These are phyloP conservation scores for Cucumis hystrix DNA, from an alignment of 306 rosid species.

Conservation along the genomic window DNA sequence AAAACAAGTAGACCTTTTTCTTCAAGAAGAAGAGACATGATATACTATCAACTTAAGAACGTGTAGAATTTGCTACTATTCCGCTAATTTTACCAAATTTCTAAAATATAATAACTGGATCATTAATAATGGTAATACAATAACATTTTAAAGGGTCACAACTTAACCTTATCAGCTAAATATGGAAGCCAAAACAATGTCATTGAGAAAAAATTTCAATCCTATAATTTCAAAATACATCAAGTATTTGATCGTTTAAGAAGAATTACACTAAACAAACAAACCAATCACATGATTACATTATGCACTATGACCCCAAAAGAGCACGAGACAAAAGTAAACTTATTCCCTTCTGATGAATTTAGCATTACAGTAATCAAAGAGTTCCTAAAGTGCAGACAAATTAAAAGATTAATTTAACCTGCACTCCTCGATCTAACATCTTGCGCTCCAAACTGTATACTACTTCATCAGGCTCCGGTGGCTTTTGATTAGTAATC, in stretches of 20 bases:
- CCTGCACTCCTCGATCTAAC: conserved; percentile 77
- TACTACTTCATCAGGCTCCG: conserved; percentile 33
- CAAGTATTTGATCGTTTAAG: neutral
- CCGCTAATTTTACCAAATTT: neutral
- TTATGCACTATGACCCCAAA: neutral
- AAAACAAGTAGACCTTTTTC: neutral
- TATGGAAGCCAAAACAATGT: neutral
- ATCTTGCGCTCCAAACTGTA: conserved; percentile 66
- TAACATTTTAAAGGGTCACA: neutral
- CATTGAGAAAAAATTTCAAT: neutral
- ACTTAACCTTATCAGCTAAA: neutral
- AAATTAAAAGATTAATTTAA: neutral
- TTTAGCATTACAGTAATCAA: neutral
- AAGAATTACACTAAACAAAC: neutral
- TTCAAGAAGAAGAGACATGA: neutral
- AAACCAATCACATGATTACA: neutral
- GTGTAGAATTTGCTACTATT: neutral
- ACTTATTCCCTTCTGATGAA: neutral
- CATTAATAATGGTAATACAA: neutral
- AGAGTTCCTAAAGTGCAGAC: neutral
- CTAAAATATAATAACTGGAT: neutral
- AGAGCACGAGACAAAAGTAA: neutral
- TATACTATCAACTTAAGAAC: neutral
- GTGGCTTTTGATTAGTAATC: conserved; percentile 54
- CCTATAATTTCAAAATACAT: neutral